Percentiles rank a stretch among this genome's conserved stretches.
Evolutionary conservation across 805 yeast genomes (phyloP).

Genomic region (Wickerhamomyces alni): DNA sequence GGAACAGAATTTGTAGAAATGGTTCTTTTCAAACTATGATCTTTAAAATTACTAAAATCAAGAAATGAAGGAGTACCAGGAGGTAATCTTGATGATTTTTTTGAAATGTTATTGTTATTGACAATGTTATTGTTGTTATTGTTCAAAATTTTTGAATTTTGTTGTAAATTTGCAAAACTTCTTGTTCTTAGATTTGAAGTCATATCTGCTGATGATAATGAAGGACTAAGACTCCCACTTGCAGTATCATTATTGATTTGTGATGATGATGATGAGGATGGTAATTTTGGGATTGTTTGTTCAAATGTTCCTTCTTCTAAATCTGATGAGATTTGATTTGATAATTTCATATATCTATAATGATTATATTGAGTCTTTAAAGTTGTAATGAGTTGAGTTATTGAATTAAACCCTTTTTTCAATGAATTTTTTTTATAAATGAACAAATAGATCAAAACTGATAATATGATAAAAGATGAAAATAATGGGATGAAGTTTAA

Average conservation of each 20-base stretch:
- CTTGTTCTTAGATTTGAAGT: conserved; percentile 18
- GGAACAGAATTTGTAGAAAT: not conserved
- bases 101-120: conserved; percentile 4
- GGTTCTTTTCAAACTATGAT: conserved; percentile 2
- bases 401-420: conserved; percentile 10
- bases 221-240: conserved; percentile 20
- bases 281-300: conserved; percentile 1
- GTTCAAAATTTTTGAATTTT: not conserved
- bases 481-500: conserved; percentile 7
- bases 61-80: conserved; percentile 15
- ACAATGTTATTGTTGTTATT: not conserved
- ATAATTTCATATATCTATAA: conserved; percentile 15
- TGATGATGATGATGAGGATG: too few relatives aligned
- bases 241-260: conserved; percentile 2
- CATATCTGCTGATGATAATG: conserved; percentile 10
- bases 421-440: conserved; percentile 9
- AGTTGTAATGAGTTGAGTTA: conserved; percentile 9
- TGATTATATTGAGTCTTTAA: conserved; percentile 13
- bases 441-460: conserved; percentile 6
- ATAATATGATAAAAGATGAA: conserved; percentile 2
- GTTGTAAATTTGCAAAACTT: conserved; percentile 17
- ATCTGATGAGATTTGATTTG: conserved; percentile 14
- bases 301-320: conserved; percentile 19
- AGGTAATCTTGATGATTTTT: conserved; percentile 10
- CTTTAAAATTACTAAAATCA: conserved; percentile 17